phyloP scores from a whole-genome alignment of 768 basidiomycete species.

The Mycena haematopus region DNA sequence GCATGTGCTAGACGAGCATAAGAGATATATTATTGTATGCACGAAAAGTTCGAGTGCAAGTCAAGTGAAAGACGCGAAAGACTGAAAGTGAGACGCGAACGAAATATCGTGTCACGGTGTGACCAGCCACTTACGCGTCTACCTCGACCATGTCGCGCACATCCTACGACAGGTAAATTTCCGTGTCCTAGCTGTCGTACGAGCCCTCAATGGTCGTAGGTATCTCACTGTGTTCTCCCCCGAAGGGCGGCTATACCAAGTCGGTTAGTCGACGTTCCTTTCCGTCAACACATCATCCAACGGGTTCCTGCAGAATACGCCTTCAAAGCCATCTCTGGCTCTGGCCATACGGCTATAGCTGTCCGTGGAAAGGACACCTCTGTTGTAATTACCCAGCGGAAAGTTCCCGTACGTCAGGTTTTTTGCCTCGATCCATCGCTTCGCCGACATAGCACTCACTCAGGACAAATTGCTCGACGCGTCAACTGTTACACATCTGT shows the following conservation, averaged over 20 bases:
- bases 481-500: constrained; percentile 91
- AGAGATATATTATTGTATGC: constrained; percentile 11
- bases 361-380: constrained; percentile 94
- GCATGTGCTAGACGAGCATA: not conserved
- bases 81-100: not conserved
- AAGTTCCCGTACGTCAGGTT: constrained; percentile 83
- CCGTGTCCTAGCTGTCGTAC: not conserved
- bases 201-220: constrained; percentile 43
- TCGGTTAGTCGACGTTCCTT: constrained; percentile 64
- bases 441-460: constrained; percentile 1
- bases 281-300: constrained; percentile 21
- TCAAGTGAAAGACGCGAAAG: not conserved
- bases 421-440: constrained; percentile 1
- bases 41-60: not conserved
- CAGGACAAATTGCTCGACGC: constrained; percentile 98
- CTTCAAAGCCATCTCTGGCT: constrained; percentile 98
- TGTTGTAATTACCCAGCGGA: constrained; percentile 97
- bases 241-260: constrained; percentile 98
- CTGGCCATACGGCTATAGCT: constrained; percentile 92
- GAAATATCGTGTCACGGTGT: not conserved
- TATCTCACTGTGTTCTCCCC: constrained; percentile 98
- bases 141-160: constrained; percentile 78
- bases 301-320: constrained; percentile 79
- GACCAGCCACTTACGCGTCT: constrained; percentile 61
- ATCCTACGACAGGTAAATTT: constrained; percentile 83